phyloP scores from a whole-genome alignment of 768 basidiomycete species.

The Boletus fagicola region DNA sequence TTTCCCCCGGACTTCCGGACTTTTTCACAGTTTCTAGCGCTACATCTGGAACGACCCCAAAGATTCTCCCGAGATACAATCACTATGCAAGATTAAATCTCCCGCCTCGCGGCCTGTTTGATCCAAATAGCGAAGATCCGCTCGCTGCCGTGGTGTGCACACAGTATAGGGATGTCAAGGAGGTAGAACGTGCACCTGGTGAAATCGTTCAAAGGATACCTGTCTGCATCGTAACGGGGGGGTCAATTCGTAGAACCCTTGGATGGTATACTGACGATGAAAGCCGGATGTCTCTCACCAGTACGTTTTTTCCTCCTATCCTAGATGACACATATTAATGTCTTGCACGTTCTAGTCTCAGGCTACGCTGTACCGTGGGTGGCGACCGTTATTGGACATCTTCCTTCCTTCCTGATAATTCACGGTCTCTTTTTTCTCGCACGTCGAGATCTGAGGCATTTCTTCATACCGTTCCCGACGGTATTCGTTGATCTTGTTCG shows the following conservation, averaged over 20 bases:
- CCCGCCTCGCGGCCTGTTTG: background rate
- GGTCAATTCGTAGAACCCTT: background rate
- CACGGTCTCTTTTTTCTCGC: constrained; percentile 24
- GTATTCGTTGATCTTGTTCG: constrained; percentile 15
- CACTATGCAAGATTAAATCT: background rate
- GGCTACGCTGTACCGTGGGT: constrained; percentile 16
- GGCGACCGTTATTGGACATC: constrained; percentile 9
- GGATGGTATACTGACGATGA: constrained; percentile 17
- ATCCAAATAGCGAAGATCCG: background rate
- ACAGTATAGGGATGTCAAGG: constrained; percentile 3
- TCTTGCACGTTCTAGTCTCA: constrained; percentile 6
- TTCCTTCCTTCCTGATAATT: constrained; percentile 20
- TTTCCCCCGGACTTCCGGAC: constrained; percentile 21
- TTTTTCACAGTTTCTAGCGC: constrained; percentile 10
- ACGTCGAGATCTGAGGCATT: background rate
- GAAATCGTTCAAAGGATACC: constrained; percentile 10
- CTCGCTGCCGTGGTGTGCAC: background rate
- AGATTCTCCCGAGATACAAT: constrained; percentile 13
- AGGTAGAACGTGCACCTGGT: constrained; percentile 5
- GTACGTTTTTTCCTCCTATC: background rate
- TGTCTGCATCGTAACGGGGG: background rate
- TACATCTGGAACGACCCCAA: constrained; percentile 16
- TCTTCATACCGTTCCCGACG: constrained; percentile 6
- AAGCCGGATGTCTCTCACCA: background rate
- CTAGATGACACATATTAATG: background rate